phyloP scores from a whole-genome alignment of 352 stramenopile genomes.

The Phytophthora capsici region DNA sequence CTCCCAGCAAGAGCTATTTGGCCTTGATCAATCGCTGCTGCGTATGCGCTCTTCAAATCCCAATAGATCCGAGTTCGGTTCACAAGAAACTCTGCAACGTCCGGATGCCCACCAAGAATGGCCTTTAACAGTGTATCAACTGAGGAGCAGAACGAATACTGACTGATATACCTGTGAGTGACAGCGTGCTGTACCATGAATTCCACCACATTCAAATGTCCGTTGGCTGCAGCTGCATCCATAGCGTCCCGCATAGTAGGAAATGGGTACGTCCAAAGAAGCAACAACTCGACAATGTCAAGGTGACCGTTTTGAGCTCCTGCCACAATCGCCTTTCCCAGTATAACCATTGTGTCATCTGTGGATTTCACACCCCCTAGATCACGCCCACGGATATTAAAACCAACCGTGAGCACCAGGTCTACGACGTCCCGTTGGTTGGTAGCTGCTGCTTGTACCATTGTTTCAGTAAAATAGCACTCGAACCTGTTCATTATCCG shows the following conservation, averaged over 20 bases:
- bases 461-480: background rate
- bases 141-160: background rate
- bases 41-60: background rate
- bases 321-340: no score
- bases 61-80: background rate
- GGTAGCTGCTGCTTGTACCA: no score
- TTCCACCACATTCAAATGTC: slow-evolving; percentile 4
- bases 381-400: no score
- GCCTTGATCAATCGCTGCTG: background rate
- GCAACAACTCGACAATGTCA: no score
- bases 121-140: background rate
- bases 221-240: slow-evolving; percentile 20
- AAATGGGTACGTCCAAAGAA: no score
- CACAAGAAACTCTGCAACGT: background rate
- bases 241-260: background rate
- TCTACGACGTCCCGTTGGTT: no score
- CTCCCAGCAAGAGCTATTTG: background rate
- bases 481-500: background rate
- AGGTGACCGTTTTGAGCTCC: no score
- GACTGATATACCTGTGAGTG: background rate
- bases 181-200: slow-evolving; percentile 5
- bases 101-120: slow-evolving; percentile 33
- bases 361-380: no score
- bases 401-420: no score
- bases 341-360: no score